These are phyloP conservation scores for Pseudodiploospora longispora DNA, from an alignment of 2,329 filamentous ascomycete species.

Conservation along the genomic window DNA sequence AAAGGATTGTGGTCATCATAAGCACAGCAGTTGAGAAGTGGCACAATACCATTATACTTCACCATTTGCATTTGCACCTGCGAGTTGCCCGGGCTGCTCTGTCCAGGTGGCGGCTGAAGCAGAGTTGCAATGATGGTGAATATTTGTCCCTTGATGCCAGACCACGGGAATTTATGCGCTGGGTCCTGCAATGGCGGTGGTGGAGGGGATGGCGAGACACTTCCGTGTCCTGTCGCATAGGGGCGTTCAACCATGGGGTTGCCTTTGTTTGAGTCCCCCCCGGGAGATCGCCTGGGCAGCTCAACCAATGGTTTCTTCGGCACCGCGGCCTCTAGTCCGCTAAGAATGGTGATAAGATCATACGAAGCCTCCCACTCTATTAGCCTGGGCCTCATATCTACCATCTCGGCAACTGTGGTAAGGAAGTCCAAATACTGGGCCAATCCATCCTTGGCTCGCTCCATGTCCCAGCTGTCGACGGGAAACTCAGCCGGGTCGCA, in stretches of 20 bases:
- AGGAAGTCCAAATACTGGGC: conserved; percentile 94
- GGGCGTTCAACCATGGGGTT: conserved; percentile 53
- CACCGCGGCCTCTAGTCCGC: conserved; percentile 80
- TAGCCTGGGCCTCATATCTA: conserved; percentile 73
- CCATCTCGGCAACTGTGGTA: conserved; percentile 77
- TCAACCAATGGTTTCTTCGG: conserved; percentile 66
- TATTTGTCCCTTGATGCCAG: conserved; percentile 82
- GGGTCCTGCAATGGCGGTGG: conserved; percentile 49
- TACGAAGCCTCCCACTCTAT: conserved; percentile 89
- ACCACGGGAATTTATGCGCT: conserved; percentile 57
- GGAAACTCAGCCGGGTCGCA: conserved; percentile 82
- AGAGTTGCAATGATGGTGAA: conserved; percentile 84
- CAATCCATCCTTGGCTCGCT: conserved; percentile 88
- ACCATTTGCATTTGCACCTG: conserved; percentile 84
- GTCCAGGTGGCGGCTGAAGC: conserved; percentile 68
- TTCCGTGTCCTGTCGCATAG: conserved; percentile 34
- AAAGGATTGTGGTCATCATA: conserved; percentile 93
- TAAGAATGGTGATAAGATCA: conserved; percentile 79
- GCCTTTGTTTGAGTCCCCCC: conserved; percentile 15
- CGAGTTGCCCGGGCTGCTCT: conserved; percentile 55
- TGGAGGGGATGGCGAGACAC: conserved; percentile 28
- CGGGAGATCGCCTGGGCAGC: conserved; percentile 23
- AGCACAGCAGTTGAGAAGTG: conserved; percentile 78
- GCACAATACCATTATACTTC: conserved; percentile 75
- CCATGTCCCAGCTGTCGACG: conserved; percentile 95